Percentiles rank a stretch among this genome's conserved stretches.
Conservation (phyloP, 148 eudicot genomes). For the Rhododendron mucronatum region DNA sequence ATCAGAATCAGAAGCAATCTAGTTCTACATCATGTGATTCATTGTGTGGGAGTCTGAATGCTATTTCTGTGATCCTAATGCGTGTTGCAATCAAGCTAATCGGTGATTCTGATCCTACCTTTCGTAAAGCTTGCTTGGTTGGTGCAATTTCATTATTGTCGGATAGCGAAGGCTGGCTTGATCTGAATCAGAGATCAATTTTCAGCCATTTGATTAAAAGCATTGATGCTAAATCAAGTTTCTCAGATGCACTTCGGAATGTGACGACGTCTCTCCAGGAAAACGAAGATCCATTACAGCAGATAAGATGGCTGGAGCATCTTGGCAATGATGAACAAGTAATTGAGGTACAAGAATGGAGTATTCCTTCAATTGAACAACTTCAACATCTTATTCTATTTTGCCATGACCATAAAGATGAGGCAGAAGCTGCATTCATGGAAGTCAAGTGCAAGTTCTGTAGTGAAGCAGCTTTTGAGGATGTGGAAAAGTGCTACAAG, state of each 20-base stretch:
- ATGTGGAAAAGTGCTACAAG: conserved; percentile 36
- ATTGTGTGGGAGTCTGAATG: conserved; percentile 18
- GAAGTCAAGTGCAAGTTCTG: conserved; percentile 53
- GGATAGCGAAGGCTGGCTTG: conserved; percentile 32
- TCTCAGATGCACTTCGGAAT: conserved; percentile 39
- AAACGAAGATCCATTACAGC: conserved; percentile 53
- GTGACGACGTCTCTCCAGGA: conserved; percentile 35
- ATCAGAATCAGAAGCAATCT: conserved; percentile 20
- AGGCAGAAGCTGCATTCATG: conserved; percentile 41
- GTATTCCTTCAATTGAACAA: conserved; percentile 14
- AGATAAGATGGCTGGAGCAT: conserved; percentile 59
- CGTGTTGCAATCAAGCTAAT: conserved; percentile 57
- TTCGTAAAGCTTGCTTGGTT: conserved; percentile 76
- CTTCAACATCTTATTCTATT: conserved; percentile 14
- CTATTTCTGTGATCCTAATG: conserved; percentile 43
- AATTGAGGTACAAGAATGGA: conserved; percentile 7
- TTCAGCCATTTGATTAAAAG: conserved; percentile 40
- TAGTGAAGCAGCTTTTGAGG: conserved; percentile 47
- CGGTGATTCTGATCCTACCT: conserved; percentile 39
- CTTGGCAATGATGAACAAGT: conserved; percentile 20
- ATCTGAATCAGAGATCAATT: conserved; percentile 35
- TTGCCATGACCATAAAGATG: conserved; percentile 27
- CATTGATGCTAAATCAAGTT: conserved; percentile 35
- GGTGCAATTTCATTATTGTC: conserved; percentile 49
- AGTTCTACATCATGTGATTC: conserved; percentile 5